Evolutionary conservation across 2,329 filamentous ascomycete genomes (phyloP).

Genomic region (Verticillium alfalfae): DNA sequence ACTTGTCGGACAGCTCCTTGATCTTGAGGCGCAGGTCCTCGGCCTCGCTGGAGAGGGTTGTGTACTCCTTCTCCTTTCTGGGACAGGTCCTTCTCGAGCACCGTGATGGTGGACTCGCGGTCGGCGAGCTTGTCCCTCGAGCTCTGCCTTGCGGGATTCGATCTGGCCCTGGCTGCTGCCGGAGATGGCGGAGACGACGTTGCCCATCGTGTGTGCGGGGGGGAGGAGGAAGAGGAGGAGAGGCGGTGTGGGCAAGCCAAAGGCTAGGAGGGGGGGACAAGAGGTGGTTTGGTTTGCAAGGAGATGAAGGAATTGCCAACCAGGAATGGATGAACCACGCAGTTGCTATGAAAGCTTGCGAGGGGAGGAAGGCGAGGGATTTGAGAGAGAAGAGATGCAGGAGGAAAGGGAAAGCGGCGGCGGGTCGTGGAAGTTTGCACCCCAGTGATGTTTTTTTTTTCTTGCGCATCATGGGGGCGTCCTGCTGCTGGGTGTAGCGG

Average conservation of each 20-base stretch:
- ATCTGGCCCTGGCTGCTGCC: constrained; percentile 25
- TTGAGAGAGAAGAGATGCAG: not conserved
- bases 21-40: constrained; percentile 32
- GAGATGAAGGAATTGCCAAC: not conserved
- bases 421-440: constrained; percentile 1
- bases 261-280: not conserved
- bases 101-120: constrained; percentile 26
- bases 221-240: not conserved
- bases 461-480: constrained; percentile 2
- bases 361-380: not conserved
- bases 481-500: not conserved
- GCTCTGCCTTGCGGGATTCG: constrained; percentile 22
- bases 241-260: not conserved
- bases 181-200: constrained; percentile 31
- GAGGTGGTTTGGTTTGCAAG: not conserved
- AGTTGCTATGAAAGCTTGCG: constrained; percentile 1
- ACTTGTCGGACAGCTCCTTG: constrained; percentile 24
- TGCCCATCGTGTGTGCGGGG: constrained; percentile 24
- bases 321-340: constrained; percentile 1
- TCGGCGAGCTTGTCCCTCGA: constrained; percentile 33
- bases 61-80: constrained; percentile 33
- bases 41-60: constrained; percentile 24
- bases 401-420: not conserved
- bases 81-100: constrained; percentile 24
- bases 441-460: constrained; percentile 5